Conservation (phyloP, 345 rosid genomes). For the Conringia planisiliqua region DNA sequence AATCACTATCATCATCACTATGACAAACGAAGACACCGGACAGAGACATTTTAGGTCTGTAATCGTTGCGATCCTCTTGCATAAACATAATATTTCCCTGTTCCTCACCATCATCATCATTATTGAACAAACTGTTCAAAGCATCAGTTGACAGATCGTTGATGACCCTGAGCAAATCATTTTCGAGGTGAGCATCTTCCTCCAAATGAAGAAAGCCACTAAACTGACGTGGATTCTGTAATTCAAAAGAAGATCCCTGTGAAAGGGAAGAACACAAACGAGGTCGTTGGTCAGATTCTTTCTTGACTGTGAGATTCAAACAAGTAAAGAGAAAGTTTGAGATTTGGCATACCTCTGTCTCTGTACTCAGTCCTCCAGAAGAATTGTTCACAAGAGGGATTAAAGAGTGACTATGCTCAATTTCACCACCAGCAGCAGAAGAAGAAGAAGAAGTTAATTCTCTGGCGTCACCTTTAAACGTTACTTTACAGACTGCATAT, state of each 20-base stretch:
- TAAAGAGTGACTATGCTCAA: neutral
- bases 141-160: neutral
- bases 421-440: neutral
- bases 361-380: neutral
- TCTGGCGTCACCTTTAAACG: slow-evolving; percentile 17
- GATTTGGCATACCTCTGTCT: neutral
- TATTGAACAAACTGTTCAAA: neutral
- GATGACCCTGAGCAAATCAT: neutral
- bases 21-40: neutral
- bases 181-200: neutral
- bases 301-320: neutral
- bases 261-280: neutral
- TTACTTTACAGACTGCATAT: slow-evolving; percentile 36
- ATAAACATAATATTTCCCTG: neutral
- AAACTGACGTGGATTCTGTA: neutral
- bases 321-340: neutral
- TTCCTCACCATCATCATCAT: neutral
- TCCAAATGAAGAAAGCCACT: neutral
- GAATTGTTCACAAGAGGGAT: neutral
- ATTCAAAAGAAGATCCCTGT: neutral
- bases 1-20: slow-evolving; percentile 6
- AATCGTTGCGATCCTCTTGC: slow-evolving; percentile 6
- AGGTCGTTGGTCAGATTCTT: neutral
- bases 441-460: neutral
- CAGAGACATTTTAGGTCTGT: slow-evolving; percentile 6